phyloP scores from a whole-genome alignment of 75 land plant genomes.

The Ceratopteris richardii region DNA sequence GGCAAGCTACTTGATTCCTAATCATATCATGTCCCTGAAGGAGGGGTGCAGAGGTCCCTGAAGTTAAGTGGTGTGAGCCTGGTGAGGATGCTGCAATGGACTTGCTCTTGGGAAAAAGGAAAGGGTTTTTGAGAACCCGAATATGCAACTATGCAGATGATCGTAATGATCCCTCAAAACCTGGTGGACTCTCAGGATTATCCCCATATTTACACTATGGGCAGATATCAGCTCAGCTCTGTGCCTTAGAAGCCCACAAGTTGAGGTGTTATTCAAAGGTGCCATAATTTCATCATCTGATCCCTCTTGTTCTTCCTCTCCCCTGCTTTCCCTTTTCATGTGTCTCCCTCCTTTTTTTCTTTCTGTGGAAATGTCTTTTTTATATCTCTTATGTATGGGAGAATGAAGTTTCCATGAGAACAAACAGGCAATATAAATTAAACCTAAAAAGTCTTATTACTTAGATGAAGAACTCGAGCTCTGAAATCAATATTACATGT shows the following conservation, averaged over 20 bases:
- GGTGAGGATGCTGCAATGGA: slow-evolving; percentile 89
- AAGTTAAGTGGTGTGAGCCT: slow-evolving; percentile 80
- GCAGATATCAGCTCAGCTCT: slow-evolving; percentile 84
- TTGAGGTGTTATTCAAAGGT: slow-evolving; percentile 67
- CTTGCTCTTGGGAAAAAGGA: slow-evolving; percentile 54
- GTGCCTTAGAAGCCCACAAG: slow-evolving; percentile 78
- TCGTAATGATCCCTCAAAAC: slow-evolving; percentile 81
- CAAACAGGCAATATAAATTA: too few relatives aligned
- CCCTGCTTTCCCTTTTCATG: too few relatives aligned
- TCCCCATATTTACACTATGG: slow-evolving; percentile 97
- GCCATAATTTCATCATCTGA: too few relatives aligned
- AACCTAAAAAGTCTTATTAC: too few relatives aligned
- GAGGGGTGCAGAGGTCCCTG: slow-evolving; percentile 88
- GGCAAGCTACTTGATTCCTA: background rate
- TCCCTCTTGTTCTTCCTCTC: too few relatives aligned
- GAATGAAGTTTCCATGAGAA: too few relatives aligned
- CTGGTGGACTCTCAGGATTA: slow-evolving; percentile 63
- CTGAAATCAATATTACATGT: too few relatives aligned
- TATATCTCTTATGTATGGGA: too few relatives aligned
- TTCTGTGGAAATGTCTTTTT: too few relatives aligned
- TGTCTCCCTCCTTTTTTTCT: too few relatives aligned
- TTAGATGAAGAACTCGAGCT: too few relatives aligned
- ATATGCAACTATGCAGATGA: slow-evolving; percentile 52
- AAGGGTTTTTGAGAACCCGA: slow-evolving; percentile 69
- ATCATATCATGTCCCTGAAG: slow-evolving; percentile 17